phyloP scores from a whole-genome alignment of 768 basidiomycete genomes.

The Tylopilus sp. region DNA sequence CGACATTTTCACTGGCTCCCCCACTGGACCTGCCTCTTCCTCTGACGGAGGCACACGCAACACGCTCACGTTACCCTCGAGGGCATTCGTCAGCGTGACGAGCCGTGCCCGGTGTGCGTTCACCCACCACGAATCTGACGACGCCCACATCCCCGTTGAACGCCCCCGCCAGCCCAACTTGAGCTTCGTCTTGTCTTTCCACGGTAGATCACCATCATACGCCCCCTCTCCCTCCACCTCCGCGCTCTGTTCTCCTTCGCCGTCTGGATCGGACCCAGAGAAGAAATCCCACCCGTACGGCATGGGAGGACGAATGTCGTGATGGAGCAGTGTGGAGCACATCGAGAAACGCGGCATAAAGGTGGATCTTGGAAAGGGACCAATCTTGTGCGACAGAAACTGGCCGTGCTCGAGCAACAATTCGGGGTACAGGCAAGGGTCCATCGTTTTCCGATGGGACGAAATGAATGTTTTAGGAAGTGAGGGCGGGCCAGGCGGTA shows the following conservation, averaged over 20 bases:
- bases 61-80: conserved; percentile 38
- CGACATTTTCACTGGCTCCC: conserved; percentile 30
- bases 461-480: conserved; percentile 32
- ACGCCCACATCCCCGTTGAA: conserved; percentile 58
- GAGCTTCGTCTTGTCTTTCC: conserved; percentile 61
- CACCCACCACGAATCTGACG: conserved; percentile 41
- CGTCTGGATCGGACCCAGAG: conserved; percentile 12
- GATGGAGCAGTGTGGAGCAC: conserved; percentile 48
- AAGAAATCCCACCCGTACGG: conserved; percentile 48
- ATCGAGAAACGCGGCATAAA: conserved; percentile 53
- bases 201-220: conserved; percentile 51
- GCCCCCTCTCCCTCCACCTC: conserved; percentile 17
- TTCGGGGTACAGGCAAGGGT: conserved; percentile 36
- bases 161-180: conserved; percentile 70
- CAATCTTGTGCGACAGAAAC: conserved; percentile 45
- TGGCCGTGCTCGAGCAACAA: conserved; percentile 44
- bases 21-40: conserved; percentile 29
- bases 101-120: conserved; percentile 49
- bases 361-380: conserved; percentile 40
- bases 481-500: background rate
- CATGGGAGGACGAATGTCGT: conserved; percentile 51
- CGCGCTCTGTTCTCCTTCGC: background rate
- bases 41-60: conserved; percentile 29
- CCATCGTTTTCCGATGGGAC: conserved; percentile 34
- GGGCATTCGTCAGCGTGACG: conserved; percentile 40